Base-by-base conservation (phyloP, 352 stramenopile species). In the Globisporangium echinulatum region DNA sequence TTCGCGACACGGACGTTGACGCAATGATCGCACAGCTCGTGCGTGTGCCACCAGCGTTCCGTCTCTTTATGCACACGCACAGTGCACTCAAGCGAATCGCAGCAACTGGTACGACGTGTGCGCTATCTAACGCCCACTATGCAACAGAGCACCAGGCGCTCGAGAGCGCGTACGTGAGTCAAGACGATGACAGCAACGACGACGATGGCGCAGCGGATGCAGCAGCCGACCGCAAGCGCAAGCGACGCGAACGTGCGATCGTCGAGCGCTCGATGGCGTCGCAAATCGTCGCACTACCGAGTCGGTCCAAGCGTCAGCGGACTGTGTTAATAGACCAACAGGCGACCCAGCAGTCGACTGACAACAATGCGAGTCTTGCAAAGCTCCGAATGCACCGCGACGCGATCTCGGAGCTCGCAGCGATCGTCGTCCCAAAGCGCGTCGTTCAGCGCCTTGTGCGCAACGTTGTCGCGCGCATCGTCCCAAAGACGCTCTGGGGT, bases 401-500 rank as follows among this genome's bases (percentile, higher is more conserved):
- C 3, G 69, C 79, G 38, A 86, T 92, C 38, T 67, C 71, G 2
- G 44, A 59, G 9, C 14, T 90, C 4, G 36, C 85, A 8, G 58
- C 62, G 7, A 81, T 78, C 59, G 57, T 63, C 6, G 75, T 74
- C 0, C 54, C 79, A 0, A 89, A 87, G 57, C 66, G 71, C 15
- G 65, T 63, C 10, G 69, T 90, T 7, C 74, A 74, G 63, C 70
- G 79, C 2, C 56, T 83, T 4, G 54, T 88, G 13, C 70, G 79
- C 10, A 84, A 85, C 25, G 47, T 89, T n/a, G 13, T 88, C 14
- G 62, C 70, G 46, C 15, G 19, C 7, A 65, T 90, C 40, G 53
- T 92, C 37, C 82, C 82, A 8, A 89, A 87, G 57, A 64, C 72
- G 19, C 3, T 90, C 2, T 90, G 81, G 79, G 80, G 74, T 19